Base-by-base conservation (phyloP, 768 basidiomycete genomes). In the Suillus sp. region DNA sequence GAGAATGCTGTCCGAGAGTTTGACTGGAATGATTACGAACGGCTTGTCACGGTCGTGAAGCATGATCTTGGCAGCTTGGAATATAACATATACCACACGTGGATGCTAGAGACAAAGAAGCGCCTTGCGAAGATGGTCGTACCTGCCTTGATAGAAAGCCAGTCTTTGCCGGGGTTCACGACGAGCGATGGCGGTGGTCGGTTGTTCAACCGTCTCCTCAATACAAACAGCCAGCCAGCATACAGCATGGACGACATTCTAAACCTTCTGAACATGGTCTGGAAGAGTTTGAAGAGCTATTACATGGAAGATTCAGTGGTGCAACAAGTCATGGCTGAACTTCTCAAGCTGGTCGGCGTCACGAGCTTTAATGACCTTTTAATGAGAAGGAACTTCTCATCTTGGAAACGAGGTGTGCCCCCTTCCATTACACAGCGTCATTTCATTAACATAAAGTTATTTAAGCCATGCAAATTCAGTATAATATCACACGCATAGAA, bases 61-160 rank as follows among this genome's bases (percentile, higher is more conserved):
- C 96, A 99, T 72, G 97, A 99, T 75, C 87, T 99, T 48, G 97
- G 99, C 78, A 95, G 92, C 65, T 81, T 99, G 72, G 96, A 99
- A 79, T 99, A 98, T 82, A 99, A 99, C 82, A 96, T 99, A 77
- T 99, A 98, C 76, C 96, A 98, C 75, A 98, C 96, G 0, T 98
- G 95, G 93, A 99, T 99, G 95, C 80, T 92, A 62, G 97, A 98
- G 79, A 92, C 95, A 43, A 99, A 99, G 87, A 96, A 95, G 80
- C 91, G 89, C 62, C 81, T 99, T 45, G 83, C 87, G 53, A 99
- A 98, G 82, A 99, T 99, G 95, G 92, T 99, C 50, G 95, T 99
- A 63, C 97, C 97, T n/a, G 97, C 97, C 4, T 78, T 99, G 65
- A 95, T 99, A 69, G 97, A 99, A 77, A 96, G 93, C 67, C 97